Evolutionary conservation across 768 basidiomycete genomes (phyloP).

Genomic region (Pisolithus microcarpus): DNA sequence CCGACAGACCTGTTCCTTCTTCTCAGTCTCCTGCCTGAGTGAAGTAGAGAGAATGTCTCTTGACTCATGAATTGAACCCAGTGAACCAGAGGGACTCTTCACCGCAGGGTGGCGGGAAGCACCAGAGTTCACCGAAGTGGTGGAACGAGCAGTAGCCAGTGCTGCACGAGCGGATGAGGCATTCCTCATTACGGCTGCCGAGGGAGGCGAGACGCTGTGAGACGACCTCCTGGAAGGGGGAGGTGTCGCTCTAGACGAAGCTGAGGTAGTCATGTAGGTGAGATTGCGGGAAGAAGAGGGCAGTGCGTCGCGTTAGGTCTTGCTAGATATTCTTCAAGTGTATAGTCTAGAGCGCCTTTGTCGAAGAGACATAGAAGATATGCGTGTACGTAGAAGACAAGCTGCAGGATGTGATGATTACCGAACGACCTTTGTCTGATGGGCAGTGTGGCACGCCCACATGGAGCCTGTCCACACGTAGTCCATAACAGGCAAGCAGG

Average conservation of each 20-base stretch:
- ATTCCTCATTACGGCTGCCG: conserved; percentile 40
- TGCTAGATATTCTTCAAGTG: background rate
- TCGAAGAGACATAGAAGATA: background rate
- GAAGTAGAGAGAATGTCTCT: conserved; percentile 52
- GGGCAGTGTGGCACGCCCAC: too few species aligned
- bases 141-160: conserved; percentile 43
- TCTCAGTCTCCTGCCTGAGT: conserved; percentile 70
- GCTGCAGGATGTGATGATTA: background rate
- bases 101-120: conserved; percentile 44
- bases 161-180: conserved; percentile 57
- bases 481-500: background rate
- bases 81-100: conserved; percentile 37
- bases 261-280: conserved; percentile 33
- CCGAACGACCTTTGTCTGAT: too few species aligned
- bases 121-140: conserved; percentile 39
- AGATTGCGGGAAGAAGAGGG: conserved; percentile 1
- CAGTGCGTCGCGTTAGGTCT: conserved; percentile 4
- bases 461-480: background rate
- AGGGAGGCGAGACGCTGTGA: conserved; percentile 34
- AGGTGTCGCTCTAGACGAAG: conserved; percentile 37
- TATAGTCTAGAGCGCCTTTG: background rate
- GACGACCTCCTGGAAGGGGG: conserved; percentile 39
- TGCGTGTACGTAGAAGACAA: background rate
- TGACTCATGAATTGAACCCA: conserved; percentile 37
- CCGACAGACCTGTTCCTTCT: conserved; percentile 65